These are phyloP conservation scores for Cerioporus squamosus DNA, from an alignment of 1,284 basidiomycete species.

Conservation along the genomic window DNA sequence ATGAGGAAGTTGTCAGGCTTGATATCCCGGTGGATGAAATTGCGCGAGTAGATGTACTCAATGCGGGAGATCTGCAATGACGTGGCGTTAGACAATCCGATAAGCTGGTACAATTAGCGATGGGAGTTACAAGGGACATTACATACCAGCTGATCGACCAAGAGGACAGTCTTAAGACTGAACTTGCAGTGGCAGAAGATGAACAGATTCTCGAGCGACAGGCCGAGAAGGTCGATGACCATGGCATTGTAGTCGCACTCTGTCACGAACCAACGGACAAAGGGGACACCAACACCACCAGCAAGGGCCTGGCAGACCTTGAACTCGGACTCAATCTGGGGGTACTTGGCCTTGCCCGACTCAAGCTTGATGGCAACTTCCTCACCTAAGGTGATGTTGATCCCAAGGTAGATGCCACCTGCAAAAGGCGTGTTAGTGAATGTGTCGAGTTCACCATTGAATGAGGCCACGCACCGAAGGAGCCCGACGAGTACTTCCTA, in stretches of 20 bases:
- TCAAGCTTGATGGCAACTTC: slow-evolving; percentile 99
- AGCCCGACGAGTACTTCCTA: slow-evolving; percentile 97
- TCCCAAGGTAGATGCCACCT: slow-evolving; percentile 99
- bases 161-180: slow-evolving; percentile 94
- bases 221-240: slow-evolving; percentile 97
- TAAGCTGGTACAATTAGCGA: background rate
- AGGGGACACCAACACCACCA: slow-evolving; percentile 97
- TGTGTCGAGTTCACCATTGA: background rate
- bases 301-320: slow-evolving; percentile 98
- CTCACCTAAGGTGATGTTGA: slow-evolving; percentile 99
- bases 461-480: slow-evolving; percentile 77
- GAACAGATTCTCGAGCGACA: slow-evolving; percentile 98
- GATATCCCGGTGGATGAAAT: slow-evolving; percentile 99
- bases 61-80: slow-evolving; percentile 89
- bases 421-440: background rate
- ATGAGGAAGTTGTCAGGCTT: slow-evolving; percentile 99
- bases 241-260: slow-evolving; percentile 99
- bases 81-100: slow-evolving; percentile 13
- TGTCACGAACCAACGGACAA: slow-evolving; percentile 98
- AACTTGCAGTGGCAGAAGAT: slow-evolving; percentile 99
- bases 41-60: slow-evolving; percentile 99
- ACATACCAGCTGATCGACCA: slow-evolving; percentile 95
- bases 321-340: slow-evolving; percentile 99
- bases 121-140: background rate
- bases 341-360: slow-evolving; percentile 99